Evolutionary conservation across 208 protist genomes (phyloP).

Genomic region (Acanthamoeba rhysodes): DNA sequence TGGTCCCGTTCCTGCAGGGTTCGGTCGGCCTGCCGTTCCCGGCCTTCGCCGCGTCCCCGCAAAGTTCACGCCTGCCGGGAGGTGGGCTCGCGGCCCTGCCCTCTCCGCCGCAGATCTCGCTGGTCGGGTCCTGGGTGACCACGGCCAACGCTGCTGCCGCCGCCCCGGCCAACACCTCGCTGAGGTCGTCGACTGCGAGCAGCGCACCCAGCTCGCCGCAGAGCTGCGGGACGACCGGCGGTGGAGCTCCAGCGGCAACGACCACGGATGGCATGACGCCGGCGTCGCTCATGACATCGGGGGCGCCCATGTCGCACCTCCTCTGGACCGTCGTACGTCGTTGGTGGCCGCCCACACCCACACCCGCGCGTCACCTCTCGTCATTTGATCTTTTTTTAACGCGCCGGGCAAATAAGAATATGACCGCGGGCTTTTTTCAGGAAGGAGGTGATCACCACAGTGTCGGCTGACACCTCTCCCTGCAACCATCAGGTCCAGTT

Average conservation of each 20-base stretch:
- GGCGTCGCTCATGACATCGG: neutral
- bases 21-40: neutral
- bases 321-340: neutral
- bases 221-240: too few relatives aligned
- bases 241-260: too few relatives aligned
- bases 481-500: neutral
- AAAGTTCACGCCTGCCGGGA: too few relatives aligned
- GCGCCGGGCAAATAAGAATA: too few relatives aligned
- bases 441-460: too few relatives aligned
- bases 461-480: too few relatives aligned
- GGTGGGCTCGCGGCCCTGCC: neutral
- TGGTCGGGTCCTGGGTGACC: neutral
- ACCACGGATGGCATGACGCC: neutral
- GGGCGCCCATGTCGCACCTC: neutral
- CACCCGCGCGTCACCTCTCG: neutral
- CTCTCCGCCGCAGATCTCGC: neutral
- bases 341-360: too few relatives aligned
- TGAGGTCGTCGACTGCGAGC: neutral
- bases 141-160: neutral
- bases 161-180: neutral
- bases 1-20: neutral
- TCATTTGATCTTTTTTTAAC: neutral
- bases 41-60: neutral
- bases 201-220: neutral
- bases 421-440: neutral